Conservation (phyloP, 176 grass and related monocot species). For the barley (Hordeum vulgare) region MorexV3_pseudomolecules_assembly NC_058519.1:151444781-151445280, state of each 20-base stretch:
- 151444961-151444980: background rate
- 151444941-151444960: slow-evolving; percentile 2
- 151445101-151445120: too few relatives aligned
- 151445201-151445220: background rate
- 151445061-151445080: too few relatives aligned
- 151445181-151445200: background rate
- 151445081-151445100: too few relatives aligned
- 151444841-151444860: background rate
- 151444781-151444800: slow-evolving; percentile 10
- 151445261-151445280: background rate
- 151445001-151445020: background rate
- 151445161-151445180: background rate
- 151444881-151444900: background rate
- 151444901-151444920: slow-evolving; percentile 15
- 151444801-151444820: background rate
- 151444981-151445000: background rate
- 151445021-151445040: too few relatives aligned
- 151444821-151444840: background rate
- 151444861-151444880: background rate
- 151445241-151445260: too few relatives aligned
- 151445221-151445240: background rate
- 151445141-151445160: background rate
- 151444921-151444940: background rate
- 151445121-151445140: background rate
- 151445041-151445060: too few relatives aligned